Evolutionary conservation across 768 basidiomycete species (phyloP), one percentile per base, ranked within the genome.

Genomic region (Saitozyma podzolica): DNA sequence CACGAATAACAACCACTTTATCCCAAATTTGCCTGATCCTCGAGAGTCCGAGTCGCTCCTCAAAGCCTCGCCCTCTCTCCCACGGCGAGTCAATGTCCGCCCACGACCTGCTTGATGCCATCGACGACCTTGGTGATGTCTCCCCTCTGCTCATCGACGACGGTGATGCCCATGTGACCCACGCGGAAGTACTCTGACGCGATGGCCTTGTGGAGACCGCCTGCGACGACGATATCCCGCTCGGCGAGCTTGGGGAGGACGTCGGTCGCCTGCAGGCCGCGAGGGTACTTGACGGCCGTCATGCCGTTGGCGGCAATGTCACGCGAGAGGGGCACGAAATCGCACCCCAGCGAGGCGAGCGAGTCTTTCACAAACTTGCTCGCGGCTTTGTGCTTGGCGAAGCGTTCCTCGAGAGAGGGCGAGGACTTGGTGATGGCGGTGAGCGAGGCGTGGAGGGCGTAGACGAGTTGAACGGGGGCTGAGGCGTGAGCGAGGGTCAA

Each of bases 121-220:
- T 81, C 79, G 50, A 91, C 82, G 59, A 96, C 81, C 73, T 80
- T 86, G 68, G 91, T 87, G 11, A 95, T 76, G 75, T 97, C 93
- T 0, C 85, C 88, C 57, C 92, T 83, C 60, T 83, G 69, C 20
- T 81, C 56, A 62, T 92, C 86, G 8, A 89, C 87, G 19, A 85
- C 93, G n/a, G 88, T 87, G 59, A 88, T 77, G 55, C 94, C 94
- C 92, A 97, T 95, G 78, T 96, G 94, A 40, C 92, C 93, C 58
- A 96, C 87, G 55, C 93, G 88, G 88, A 95, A 92, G 80, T 95
- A 95, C 73, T 87, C 88, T 74, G 89, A 89, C 83, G 91, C 92
- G 80, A 91, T 87, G 43, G 83, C 85, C 61, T 86, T 85, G 79
- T 95, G 90, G 65, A 99, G 79, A 9, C 96, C 95, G 43, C 88